phyloP scores from a whole-genome alignment of 2,329 filamentous ascomycete species.

The Lachnellula willkommii region DNA sequence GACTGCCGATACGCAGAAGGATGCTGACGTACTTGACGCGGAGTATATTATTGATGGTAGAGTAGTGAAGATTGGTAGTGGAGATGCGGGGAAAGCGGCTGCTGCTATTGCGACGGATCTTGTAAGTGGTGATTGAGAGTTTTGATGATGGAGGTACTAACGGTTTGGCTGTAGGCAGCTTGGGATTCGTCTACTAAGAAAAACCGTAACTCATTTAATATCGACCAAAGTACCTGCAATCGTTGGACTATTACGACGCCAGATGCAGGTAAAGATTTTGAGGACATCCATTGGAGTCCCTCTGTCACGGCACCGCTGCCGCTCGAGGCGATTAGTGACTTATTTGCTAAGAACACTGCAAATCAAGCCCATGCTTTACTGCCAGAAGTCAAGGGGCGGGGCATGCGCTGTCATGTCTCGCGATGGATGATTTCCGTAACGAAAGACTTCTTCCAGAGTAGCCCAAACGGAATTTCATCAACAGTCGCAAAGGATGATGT shows the following conservation, averaged over 20 bases:
- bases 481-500: slow-evolving; percentile 4
- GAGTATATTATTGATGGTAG: background rate
- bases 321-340: background rate
- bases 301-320: background rate
- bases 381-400: background rate
- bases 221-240: background rate
- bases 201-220: background rate
- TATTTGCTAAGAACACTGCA: background rate
- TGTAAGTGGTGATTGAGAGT: background rate
- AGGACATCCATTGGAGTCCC: background rate
- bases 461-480: background rate
- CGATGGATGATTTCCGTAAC: slow-evolving; percentile 1
- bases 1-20: background rate
- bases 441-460: slow-evolving; percentile 5
- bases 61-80: background rate
- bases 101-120: background rate
- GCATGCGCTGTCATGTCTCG: background rate
- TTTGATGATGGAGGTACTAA: background rate
- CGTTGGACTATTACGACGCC: background rate
- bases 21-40: background rate
- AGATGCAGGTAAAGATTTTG: background rate
- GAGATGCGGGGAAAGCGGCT: background rate
- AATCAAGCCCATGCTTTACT: background rate
- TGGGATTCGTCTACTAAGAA: background rate
- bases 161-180: background rate